Conservation (phyloP, 495 filamentous ascomycete genomes). For the Aspergillus sclerotioniger region DNA sequence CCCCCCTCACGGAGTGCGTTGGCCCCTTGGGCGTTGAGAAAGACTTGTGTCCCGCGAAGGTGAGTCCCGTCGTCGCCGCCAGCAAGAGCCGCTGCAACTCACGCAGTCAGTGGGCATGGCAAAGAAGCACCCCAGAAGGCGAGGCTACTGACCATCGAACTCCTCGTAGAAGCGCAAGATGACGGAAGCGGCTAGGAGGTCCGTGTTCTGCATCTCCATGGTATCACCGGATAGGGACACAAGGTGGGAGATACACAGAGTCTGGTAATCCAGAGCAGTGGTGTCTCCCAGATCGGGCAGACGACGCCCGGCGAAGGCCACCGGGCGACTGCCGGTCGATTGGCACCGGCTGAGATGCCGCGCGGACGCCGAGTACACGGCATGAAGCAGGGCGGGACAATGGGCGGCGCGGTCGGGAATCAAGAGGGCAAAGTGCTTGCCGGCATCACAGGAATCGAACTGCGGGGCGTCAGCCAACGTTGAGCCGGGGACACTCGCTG, state of each 20-base stretch:
- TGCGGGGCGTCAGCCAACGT: background rate
- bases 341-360: too few species aligned
- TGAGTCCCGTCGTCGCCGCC: conserved; percentile 18
- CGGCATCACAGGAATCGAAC: conserved; percentile 17
- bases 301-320: background rate
- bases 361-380: background rate
- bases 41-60: conserved; percentile 23
- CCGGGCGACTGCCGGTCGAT: conserved; percentile 7
- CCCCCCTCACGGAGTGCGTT: conserved; percentile 15
- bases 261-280: conserved; percentile 29
- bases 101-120: too few species aligned
- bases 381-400: conserved; percentile 15
- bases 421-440: conserved; percentile 11
- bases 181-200: conserved; percentile 29
- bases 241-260: conserved; percentile 26
- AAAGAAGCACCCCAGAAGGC: background rate
- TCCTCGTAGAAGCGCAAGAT: conserved; percentile 38
- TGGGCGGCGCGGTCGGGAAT: conserved; percentile 7
- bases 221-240: conserved; percentile 18
- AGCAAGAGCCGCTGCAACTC: conserved; percentile 20
- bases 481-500: background rate
- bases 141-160: conserved; percentile 16
- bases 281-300: conserved; percentile 16
- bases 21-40: conserved; percentile 17
- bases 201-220: conserved; percentile 22